Evolutionary conservation across 202 grass and related monocot species (phyloP).

Genomic region (Zizania palustris): DNA sequence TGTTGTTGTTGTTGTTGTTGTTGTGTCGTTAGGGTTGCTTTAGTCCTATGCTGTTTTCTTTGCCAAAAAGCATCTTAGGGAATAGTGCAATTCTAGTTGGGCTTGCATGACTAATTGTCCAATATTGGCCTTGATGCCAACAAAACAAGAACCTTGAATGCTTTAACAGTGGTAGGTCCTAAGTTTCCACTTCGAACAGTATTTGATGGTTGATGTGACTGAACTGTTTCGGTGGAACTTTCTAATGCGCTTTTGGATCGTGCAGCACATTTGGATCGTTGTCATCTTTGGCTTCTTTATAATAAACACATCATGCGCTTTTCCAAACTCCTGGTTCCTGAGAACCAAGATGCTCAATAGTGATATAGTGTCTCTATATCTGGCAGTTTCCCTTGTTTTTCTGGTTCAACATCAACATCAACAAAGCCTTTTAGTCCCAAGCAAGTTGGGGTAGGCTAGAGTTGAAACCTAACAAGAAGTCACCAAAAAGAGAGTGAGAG

Average conservation of each 20-base stretch:
- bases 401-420: too few species aligned
- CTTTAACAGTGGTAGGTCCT: background rate
- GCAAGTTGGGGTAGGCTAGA: too few species aligned
- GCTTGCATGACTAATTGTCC: background rate
- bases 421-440: too few species aligned
- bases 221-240: constrained; percentile 9
- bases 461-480: too few species aligned
- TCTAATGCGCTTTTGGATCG: background rate
- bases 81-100: background rate
- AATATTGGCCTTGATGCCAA: background rate
- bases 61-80: background rate
- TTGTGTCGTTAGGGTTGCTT: too few species aligned
- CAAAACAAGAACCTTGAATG: background rate
- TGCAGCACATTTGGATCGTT: background rate
- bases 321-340: constrained; percentile 10
- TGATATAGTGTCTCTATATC: background rate
- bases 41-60: background rate
- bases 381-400: constrained; percentile 9
- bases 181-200: background rate
- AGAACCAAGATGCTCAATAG: background rate
- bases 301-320: background rate
- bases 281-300: background rate
- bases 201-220: background rate
- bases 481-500: too few species aligned
- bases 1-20: background rate